Conservation (phyloP, 768 basidiomycete species). For the Lactarius vividus region DNA sequence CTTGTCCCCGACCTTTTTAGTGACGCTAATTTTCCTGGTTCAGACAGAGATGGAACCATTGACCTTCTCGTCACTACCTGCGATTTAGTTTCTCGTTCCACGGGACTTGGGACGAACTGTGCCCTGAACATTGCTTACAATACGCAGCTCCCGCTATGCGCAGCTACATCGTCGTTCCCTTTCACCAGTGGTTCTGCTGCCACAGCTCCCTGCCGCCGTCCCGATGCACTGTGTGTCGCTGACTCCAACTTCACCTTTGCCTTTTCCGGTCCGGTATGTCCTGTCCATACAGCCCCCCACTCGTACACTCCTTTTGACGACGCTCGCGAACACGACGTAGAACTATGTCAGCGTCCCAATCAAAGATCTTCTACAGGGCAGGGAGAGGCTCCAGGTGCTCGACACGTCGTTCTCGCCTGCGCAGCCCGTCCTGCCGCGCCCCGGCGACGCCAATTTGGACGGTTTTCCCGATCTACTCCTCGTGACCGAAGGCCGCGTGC, state of each 20-base stretch:
- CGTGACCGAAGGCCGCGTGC: constrained; percentile 54
- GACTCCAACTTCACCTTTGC: constrained; percentile 83
- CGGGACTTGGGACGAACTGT: constrained; percentile 75
- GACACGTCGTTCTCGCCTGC: constrained; percentile 65
- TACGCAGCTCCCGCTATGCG: constrained; percentile 81
- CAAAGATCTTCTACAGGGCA: constrained; percentile 50
- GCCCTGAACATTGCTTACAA: constrained; percentile 92
- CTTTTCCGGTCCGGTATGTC: constrained; percentile 18
- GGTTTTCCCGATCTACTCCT: constrained; percentile 88
- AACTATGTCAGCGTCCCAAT: constrained; percentile 66
- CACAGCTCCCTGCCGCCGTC: constrained; percentile 55
- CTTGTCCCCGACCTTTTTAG: neutral
- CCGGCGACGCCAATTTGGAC: constrained; percentile 91
- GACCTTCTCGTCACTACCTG: constrained; percentile 94
- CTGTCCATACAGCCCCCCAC: too few species aligned
- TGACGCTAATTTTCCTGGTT: neutral
- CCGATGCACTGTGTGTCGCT: constrained; percentile 74
- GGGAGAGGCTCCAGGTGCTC: constrained; percentile 56
- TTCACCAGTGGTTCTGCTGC: constrained; percentile 42
- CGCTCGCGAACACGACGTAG: constrained; percentile 37
- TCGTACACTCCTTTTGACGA: neutral
- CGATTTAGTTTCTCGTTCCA: constrained; percentile 57
- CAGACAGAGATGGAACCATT: constrained; percentile 94
- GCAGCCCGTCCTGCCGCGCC: constrained; percentile 71
- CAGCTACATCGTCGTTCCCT: constrained; percentile 49